Conservation (phyloP, 352 stramenopile species). For the Stramenopiles sp. region DNA sequence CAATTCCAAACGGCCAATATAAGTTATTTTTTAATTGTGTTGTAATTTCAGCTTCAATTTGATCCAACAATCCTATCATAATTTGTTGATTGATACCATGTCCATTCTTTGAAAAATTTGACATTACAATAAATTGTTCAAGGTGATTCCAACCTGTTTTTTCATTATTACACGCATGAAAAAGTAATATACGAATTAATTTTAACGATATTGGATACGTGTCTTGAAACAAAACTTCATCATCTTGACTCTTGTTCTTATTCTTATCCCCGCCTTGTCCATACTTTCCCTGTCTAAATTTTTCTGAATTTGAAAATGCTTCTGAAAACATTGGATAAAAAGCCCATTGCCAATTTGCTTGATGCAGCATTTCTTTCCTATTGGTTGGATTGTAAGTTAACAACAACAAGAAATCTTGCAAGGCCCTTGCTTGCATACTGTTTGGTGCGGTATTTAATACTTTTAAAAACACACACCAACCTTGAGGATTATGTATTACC, state of each 20-base stretch:
- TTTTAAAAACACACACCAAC: not conserved
- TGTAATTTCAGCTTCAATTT: not conserved
- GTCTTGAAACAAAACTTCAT: not conserved
- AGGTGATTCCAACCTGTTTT: not conserved
- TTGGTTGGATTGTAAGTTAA: not conserved
- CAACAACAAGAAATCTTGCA: not conserved
- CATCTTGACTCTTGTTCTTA: too few species aligned
- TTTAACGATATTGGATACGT: not conserved
- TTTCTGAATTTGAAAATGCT: not conserved
- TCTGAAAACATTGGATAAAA: not conserved
- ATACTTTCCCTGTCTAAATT: not conserved
- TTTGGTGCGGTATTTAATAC: not conserved
- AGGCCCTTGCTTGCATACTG: not conserved
- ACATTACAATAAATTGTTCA: not conserved
- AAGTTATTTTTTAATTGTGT: not conserved
- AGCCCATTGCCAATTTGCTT: not conserved
- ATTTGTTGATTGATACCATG: not conserved
- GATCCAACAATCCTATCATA: not conserved
- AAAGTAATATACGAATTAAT: not conserved
- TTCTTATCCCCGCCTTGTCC: too few species aligned
- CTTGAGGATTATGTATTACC: not conserved
- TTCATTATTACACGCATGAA: not conserved
- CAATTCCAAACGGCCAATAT: not conserved
- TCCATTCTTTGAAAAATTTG: not conserved
- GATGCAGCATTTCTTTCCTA: not conserved